A percentile compares a stretch with the other conserved stretches of the same genome.
Evolutionary conservation across 129 eudicot genomes (phyloP).

Genomic region (Artemisia argyi): DNA sequence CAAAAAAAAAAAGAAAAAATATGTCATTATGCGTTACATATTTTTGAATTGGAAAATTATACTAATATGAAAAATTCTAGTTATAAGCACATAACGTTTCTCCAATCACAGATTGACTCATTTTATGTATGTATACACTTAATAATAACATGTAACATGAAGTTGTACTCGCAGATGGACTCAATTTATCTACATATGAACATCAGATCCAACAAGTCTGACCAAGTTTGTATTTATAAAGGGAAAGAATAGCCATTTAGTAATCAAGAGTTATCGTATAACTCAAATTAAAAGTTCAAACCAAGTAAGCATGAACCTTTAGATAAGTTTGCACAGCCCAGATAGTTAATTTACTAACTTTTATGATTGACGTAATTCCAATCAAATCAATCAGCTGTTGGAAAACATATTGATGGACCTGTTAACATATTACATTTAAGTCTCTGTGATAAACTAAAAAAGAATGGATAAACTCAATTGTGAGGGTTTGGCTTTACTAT

Average conservation of each 20-base stretch:
- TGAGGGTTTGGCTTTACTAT: no score
- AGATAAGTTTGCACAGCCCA: background rate
- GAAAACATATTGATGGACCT: constrained; percentile 83
- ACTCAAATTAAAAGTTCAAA: constrained; percentile 7
- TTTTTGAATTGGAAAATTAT: no score
- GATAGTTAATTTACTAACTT: constrained; percentile 46
- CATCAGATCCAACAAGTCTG: constrained; percentile 89
- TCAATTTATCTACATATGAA: constrained; percentile 88
- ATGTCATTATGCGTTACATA: no score
- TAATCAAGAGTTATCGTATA: constrained; percentile 21
- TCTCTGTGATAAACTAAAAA: no score
- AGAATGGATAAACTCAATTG: no score
- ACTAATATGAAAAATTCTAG: no score
- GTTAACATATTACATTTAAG: no score
- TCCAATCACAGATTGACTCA: no score
- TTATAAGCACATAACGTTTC: no score
- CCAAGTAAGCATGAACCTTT: background rate
- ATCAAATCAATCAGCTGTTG: constrained; percentile 84
- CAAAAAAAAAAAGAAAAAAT: no score
- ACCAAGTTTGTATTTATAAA: constrained; percentile 56
- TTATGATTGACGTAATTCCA: constrained; percentile 92
- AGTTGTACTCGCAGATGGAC: constrained; percentile 61
- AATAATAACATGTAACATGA: background rate
- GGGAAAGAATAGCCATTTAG: constrained; percentile 20
- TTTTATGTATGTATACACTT: background rate